phyloP scores from a whole-genome alignment of 352 stramenopile species.

The Nothophytophthora sp. region DNA sequence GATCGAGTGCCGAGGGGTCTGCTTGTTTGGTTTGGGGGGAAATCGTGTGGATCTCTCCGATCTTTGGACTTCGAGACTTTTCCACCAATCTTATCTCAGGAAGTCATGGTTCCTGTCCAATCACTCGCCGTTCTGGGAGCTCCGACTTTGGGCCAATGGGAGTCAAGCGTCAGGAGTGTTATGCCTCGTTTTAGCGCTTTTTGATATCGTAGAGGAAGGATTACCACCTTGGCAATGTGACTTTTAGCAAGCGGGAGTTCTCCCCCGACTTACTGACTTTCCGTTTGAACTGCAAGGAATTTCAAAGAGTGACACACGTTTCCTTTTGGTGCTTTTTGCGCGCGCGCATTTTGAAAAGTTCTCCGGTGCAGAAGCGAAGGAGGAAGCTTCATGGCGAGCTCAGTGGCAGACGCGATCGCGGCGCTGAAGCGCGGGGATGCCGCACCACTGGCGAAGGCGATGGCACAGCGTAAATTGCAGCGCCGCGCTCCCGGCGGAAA shows the following conservation, averaged over 20 bases:
- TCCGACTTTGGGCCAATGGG: too few species aligned
- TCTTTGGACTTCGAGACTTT: not conserved
- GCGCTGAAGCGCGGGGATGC: constrained; percentile 40
- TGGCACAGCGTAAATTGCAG: constrained; percentile 39
- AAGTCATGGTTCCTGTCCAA: too few species aligned
- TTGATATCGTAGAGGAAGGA: too few species aligned
- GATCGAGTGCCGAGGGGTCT: constrained; percentile 18
- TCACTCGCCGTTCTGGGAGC: too few species aligned
- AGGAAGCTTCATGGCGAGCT: constrained; percentile 16
- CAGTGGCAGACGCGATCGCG: constrained; percentile 39
- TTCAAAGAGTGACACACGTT: constrained; percentile 3
- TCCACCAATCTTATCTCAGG: too few species aligned
- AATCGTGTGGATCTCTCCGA: constrained; percentile 55
- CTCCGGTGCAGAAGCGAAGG: too few species aligned
- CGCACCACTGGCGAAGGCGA: constrained; percentile 28
- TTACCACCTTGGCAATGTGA: too few species aligned
- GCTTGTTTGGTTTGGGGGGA: constrained; percentile 24
- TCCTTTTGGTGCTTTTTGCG: too few species aligned
- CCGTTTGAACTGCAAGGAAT: too few species aligned
- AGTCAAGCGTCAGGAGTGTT: too few species aligned
- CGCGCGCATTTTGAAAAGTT: constrained; percentile 27
- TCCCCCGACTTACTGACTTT: too few species aligned
- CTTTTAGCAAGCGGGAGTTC: too few species aligned
- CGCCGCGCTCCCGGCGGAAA: constrained; percentile 13
- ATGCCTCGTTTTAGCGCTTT: not conserved